Evolutionary conservation across 2,329 filamentous ascomycete genomes (phyloP).

Genomic region (Phialocephala sp.): DNA sequence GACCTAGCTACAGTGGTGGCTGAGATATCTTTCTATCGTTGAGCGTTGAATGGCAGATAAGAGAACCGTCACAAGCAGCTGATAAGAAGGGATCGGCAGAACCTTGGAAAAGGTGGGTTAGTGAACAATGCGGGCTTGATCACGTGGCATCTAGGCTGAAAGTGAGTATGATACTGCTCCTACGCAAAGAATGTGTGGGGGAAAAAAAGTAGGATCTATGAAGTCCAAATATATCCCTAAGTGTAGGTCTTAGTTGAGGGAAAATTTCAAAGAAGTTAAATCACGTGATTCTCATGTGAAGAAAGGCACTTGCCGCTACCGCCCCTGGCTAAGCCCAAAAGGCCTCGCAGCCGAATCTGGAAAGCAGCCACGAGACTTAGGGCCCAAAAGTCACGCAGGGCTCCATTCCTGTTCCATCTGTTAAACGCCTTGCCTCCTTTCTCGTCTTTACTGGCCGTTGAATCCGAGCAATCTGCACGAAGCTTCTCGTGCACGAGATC

Average conservation of each 20-base stretch:
- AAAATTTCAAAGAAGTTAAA: not conserved
- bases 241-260: not conserved
- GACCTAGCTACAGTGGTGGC: conserved; percentile 12
- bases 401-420: conserved; percentile 1
- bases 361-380: conserved; percentile 7
- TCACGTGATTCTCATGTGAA: conserved; percentile 6
- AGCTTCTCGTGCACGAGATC: not conserved
- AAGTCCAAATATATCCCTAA: too few relatives aligned
- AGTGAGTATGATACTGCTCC: not conserved
- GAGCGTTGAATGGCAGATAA: conserved; percentile 18
- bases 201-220: not conserved
- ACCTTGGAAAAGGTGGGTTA: not conserved
- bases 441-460: not conserved
- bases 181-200: not conserved
- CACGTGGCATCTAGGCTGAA: not conserved
- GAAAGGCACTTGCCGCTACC: not conserved
- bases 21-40: conserved; percentile 17
- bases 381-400: not conserved
- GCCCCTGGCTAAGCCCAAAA: not conserved
- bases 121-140: not conserved
- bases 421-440: not conserved
- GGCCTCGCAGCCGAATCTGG: not conserved
- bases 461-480: not conserved
- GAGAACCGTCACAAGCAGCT: not conserved
- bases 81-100: not conserved